Evolutionary conservation across 495 filamentous ascomycete species (phyloP), one percentile per base, ranked within the genome.

Genomic region (Xylaria nigripes): DNA sequence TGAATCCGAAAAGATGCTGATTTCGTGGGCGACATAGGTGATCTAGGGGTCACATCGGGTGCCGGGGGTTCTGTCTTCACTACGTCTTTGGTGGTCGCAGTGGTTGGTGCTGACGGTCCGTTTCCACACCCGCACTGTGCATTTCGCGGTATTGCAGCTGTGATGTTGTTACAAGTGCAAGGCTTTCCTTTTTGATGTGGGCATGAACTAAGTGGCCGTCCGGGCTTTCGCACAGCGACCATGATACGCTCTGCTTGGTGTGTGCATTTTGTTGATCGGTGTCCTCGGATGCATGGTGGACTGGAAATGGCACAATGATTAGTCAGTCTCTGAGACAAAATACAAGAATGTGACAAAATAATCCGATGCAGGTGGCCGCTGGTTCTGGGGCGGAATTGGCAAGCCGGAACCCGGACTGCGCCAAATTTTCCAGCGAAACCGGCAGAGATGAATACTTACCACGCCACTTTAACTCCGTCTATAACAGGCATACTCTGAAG

Each of bases 231-330:
- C 9, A 92, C 87, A 45, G 84, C 84, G 52, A 89, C 70, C 80
- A 94, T 84, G 18, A 89, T 68, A 57, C 88, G 80, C 42, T 80
- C 77, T 52, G 84, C 79, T 48, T 76, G 81, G 71, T 94, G 88
- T 29, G 78, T 81, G 62, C 89, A 94, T 77, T 85, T 87, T 58
- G 87, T 87, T 21, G 89, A 90, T 60, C 89, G 84, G 69, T 94
- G 89, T 48, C 89, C 89, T 49, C 86, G 85, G 59, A 92, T 88
- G 60, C 89, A 94, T 63, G 86, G 84, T 73, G 85, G 83, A 64
- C 88, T 93, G 63, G 21, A 48, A 25, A 51, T 19, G 36, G 8
- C 16, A 46, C 21, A 50, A 42, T 2, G 34, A 45, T 18, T 49
- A 55, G 16, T 41, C 19, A n/a, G n/a, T 43, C 22, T 19, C 12